A percentile compares a stretch with the other conserved stretches of the same genome.
phyloP scores from a whole-genome alignment of 768 basidiomycete species.

The Kwoniella mangroviensis region DNA sequence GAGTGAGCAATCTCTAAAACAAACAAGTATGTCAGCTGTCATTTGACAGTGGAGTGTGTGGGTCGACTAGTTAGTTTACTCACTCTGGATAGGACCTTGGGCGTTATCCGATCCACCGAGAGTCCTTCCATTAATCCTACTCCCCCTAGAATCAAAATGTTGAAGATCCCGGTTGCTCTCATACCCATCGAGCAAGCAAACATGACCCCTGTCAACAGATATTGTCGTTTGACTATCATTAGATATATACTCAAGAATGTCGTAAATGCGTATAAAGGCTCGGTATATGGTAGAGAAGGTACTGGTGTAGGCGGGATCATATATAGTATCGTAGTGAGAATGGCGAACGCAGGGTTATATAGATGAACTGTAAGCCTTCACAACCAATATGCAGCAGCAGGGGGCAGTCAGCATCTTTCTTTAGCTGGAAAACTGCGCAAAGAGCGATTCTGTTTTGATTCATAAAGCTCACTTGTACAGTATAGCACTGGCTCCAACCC shows the following conservation, averaged over 20 bases:
- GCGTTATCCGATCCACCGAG: neutral
- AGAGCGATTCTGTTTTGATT: too few relatives aligned
- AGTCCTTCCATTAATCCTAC: conserved; percentile 19
- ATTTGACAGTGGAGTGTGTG: neutral
- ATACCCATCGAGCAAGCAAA: conserved; percentile 45
- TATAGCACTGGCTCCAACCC: conserved; percentile 40
- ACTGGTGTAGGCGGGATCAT: conserved; percentile 82
- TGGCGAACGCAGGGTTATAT: conserved; percentile 68
- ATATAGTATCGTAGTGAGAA: conserved; percentile 69
- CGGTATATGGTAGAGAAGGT: conserved; percentile 73
- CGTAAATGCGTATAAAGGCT: conserved; percentile 82
- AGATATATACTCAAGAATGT: conserved; percentile 69
- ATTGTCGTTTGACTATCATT: conserved; percentile 18
- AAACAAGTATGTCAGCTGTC: neutral
- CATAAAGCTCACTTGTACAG: conserved; percentile 53
- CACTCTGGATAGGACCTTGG: neutral
- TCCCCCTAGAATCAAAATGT: conserved; percentile 34
- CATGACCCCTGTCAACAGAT: conserved; percentile 21
- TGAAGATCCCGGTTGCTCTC: conserved; percentile 51
- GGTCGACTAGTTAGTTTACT: neutral
- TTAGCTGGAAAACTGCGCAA: neutral
- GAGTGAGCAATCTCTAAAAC: neutral
- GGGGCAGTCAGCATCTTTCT: conserved; percentile 32
- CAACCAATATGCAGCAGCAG: conserved; percentile 57
- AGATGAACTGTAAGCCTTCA: conserved; percentile 62